phyloP scores from a whole-genome alignment of 768 basidiomycete genomes.

The Glaciozyma martinii region DNA sequence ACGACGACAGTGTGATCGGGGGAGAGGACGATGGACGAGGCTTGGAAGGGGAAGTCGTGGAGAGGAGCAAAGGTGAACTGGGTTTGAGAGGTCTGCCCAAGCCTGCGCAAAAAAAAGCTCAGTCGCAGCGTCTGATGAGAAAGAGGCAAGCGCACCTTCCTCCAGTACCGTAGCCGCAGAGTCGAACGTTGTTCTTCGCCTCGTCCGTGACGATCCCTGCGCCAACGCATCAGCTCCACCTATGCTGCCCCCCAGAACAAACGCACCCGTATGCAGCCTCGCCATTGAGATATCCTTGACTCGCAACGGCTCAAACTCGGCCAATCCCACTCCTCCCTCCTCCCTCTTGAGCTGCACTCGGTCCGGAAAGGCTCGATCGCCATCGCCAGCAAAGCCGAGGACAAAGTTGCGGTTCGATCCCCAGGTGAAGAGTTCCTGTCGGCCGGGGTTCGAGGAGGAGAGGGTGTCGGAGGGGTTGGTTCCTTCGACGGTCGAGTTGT shows the following conservation, averaged over 20 bases:
- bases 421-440: constrained; percentile 72
- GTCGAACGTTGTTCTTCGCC: constrained; percentile 57
- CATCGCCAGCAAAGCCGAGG: constrained; percentile 70
- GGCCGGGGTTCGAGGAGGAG: constrained; percentile 25
- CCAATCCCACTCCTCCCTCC: constrained; percentile 34
- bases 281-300: constrained; percentile 70
- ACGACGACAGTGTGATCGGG: constrained; percentile 91
- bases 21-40: constrained; percentile 67
- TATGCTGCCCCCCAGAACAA: neutral
- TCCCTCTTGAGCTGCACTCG: constrained; percentile 49
- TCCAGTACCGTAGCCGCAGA: constrained; percentile 83
- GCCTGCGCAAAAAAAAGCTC: constrained; percentile 41
- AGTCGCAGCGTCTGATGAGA: neutral
- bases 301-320: constrained; percentile 55
- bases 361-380: constrained; percentile 72
- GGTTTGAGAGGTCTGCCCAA: constrained; percentile 67
- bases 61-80: constrained; percentile 63
- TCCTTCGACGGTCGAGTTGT: constrained; percentile 75
- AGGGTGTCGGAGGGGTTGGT: constrained; percentile 49
- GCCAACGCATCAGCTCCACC: neutral
- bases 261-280: constrained; percentile 69
- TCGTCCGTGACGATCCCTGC: constrained; percentile 57
- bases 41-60: constrained; percentile 48
- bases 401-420: constrained; percentile 80
- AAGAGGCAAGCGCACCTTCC: constrained; percentile 52